Evolutionary conservation across 2,329 filamentous ascomycete genomes (phyloP), one percentile per base, ranked within the genome.

Genomic region (Penicillium sp.): DNA sequence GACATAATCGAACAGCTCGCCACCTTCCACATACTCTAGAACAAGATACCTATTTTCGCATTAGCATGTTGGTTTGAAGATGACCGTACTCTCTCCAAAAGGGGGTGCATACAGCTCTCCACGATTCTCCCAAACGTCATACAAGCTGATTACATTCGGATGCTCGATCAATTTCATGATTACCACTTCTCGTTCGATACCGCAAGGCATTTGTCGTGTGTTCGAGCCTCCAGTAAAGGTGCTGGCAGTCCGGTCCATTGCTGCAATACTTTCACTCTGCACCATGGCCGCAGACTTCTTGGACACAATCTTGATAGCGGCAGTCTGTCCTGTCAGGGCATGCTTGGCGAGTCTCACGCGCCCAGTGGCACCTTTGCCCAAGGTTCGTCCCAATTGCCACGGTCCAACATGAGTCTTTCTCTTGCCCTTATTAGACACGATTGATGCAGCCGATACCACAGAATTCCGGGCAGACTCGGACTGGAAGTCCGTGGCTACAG

Each of bases 81-180:
- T n/a, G 19, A 12, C 7, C 12, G n/a, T 26, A 12, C 4, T 49
- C 17, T 19, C 9, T 30, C 38, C 19, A 13, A 17, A 3, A 9
- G 9, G n/a, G 24, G 12, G 30, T 37, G 80, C 91, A 81, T 83
- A 97, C 91, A 99, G 89, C 78, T 99, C 93, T 60, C 92, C 91
- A 24, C 91, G 86, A 74, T 97, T 98, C 80, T 99, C 95, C 94
- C 94, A 99, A 33, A 99, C 94, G 79, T 99, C 95, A 75, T 94
- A 95, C 10, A 99, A 81, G 68, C 91, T 92, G 77, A 97, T 93
- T 71, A 98, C 94, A 75, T 98, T 95, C 6, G 90, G 91, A 78
- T 99, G 95, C 72, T 97, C 90, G 63, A 98, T 91, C 61, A 98
- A 85, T 80, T 97, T 98, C 86, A 99, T 92, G 70, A 99, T 96